Percentiles rank a stretch among this genome's conserved stretches.
These are phyloP conservation scores for Iberis pinnata DNA, from an alignment of 345 rosid genomes.

Conservation along the genomic window DNA sequence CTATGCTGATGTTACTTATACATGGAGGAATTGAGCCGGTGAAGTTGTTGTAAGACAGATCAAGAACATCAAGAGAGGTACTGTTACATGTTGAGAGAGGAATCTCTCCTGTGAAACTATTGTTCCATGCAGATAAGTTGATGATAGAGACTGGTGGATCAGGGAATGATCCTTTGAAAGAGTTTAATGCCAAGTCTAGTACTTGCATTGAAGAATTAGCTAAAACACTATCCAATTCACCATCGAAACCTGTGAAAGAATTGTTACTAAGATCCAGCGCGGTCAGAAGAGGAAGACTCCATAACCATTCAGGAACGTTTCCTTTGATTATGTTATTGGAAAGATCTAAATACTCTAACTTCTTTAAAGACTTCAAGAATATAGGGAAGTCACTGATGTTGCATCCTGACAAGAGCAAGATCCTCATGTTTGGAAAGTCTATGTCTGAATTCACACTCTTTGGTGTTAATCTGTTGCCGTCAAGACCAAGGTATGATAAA, in stretches of 20 bases:
- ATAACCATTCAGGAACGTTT: background rate
- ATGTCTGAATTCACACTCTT: background rate
- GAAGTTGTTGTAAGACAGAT: slow-evolving; percentile 25
- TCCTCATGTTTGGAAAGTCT: background rate
- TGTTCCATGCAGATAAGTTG: slow-evolving; percentile 25
- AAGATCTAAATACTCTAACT: background rate
- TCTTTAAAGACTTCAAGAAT: background rate
- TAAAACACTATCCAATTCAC: background rate
- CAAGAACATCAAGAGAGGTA: slow-evolving; percentile 10
- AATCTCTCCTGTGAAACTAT: slow-evolving; percentile 22
- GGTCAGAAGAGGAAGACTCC: background rate
- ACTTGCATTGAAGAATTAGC: background rate
- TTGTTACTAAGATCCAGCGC: background rate
- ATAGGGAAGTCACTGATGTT: background rate
- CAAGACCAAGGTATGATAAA: background rate
- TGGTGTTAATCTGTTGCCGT: background rate
- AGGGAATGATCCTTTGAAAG: slow-evolving; percentile 22
- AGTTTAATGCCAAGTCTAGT: slow-evolving; percentile 13
- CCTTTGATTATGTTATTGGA: background rate
- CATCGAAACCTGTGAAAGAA: background rate
- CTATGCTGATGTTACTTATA: slow-evolving; percentile 13
- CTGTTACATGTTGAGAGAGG: slow-evolving; percentile 25
- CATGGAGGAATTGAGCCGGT: slow-evolving; percentile 21
- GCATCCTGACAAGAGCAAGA: background rate
- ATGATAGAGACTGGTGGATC: slow-evolving; percentile 17